Evolutionary conservation across 257 asterid genomes (phyloP).

Genomic region (Thymus quinquecostatus): DNA sequence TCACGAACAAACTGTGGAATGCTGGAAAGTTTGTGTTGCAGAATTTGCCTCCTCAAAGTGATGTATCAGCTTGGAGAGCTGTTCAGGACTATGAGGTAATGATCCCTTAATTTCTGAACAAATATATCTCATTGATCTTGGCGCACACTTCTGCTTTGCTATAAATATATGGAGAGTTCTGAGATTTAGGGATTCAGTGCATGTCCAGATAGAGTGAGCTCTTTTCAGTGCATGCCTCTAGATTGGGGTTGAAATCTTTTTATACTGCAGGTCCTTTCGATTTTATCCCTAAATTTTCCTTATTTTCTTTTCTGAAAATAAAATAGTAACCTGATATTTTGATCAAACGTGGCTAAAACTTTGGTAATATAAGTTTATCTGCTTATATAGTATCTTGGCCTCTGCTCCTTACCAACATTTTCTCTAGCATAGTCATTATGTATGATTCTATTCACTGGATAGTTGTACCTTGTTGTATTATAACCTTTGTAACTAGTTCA

Average conservation of each 20-base stretch:
- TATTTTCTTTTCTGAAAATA: neutral
- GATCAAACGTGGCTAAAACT: neutral
- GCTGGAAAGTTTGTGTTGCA: slow-evolving; percentile 96
- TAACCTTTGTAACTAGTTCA: neutral
- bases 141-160: slow-evolving; percentile 17
- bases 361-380: slow-evolving; percentile 13
- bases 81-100: slow-evolving; percentile 65
- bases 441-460: slow-evolving; percentile 13
- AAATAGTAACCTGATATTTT: slow-evolving; percentile 16
- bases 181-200: slow-evolving; percentile 5
- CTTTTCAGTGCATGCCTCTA: slow-evolving; percentile 5
- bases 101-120: slow-evolving; percentile 19
- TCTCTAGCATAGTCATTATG: slow-evolving; percentile 8
- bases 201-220: neutral
- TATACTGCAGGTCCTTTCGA: neutral
- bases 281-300: slow-evolving; percentile 12
- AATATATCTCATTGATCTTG: slow-evolving; percentile 16
- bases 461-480: slow-evolving; percentile 13
- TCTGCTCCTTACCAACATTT: slow-evolving; percentile 12
- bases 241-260: neutral
- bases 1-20: slow-evolving; percentile 98
- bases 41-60: slow-evolving; percentile 80
- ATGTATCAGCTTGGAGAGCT: slow-evolving; percentile 70
- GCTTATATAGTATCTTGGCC: neutral
- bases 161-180: neutral